Conservation (phyloP, 352 stramenopile species). For the Albugo laibachii region DNA sequence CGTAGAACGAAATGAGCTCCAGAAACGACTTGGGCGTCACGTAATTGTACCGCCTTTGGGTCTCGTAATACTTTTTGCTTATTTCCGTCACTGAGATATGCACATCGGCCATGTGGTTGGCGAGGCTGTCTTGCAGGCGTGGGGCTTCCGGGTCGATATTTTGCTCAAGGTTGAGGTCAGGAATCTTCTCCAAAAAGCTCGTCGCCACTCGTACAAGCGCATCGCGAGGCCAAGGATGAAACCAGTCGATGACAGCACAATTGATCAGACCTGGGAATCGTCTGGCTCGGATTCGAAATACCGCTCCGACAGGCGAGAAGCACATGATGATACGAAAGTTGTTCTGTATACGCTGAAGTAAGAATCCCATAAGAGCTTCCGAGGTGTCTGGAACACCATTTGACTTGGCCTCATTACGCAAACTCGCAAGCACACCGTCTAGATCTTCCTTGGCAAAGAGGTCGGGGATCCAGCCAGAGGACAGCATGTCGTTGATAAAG, state of each 20-base stretch:
- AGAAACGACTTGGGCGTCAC: slow-evolving; percentile 97
- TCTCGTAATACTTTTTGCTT: slow-evolving; percentile 89
- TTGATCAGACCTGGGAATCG: slow-evolving; percentile 95
- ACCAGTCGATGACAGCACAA: slow-evolving; percentile 96
- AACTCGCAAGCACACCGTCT: slow-evolving; percentile 75
- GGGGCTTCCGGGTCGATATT: slow-evolving; percentile 4
- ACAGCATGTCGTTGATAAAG: slow-evolving; percentile 97
- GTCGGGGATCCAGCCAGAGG: slow-evolving; percentile 91
- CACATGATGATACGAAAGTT: slow-evolving; percentile 96
- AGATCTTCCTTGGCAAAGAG: slow-evolving; percentile 95
- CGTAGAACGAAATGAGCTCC: slow-evolving; percentile 96
- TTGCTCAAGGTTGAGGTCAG: slow-evolving; percentile 57
- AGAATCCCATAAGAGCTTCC: slow-evolving; percentile 91
- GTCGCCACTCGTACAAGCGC: slow-evolving; percentile 92
- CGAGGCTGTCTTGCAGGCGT: slow-evolving; percentile 74
- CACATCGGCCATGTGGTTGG: slow-evolving; percentile 94
- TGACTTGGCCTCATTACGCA: slow-evolving; percentile 91
- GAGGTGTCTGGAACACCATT: slow-evolving; percentile 85
- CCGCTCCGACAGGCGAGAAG: slow-evolving; percentile 93
- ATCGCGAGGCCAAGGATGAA: slow-evolving; percentile 93
- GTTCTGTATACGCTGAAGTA: slow-evolving; percentile 82
- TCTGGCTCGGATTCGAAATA: slow-evolving; percentile 89
- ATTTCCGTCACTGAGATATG: slow-evolving; percentile 94
- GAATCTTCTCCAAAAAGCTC: slow-evolving; percentile 90
- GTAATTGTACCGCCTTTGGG: slow-evolving; percentile 94